Conservation (phyloP, 805 yeast genomes). For the Ogataea trehaloabstinens region DNA sequence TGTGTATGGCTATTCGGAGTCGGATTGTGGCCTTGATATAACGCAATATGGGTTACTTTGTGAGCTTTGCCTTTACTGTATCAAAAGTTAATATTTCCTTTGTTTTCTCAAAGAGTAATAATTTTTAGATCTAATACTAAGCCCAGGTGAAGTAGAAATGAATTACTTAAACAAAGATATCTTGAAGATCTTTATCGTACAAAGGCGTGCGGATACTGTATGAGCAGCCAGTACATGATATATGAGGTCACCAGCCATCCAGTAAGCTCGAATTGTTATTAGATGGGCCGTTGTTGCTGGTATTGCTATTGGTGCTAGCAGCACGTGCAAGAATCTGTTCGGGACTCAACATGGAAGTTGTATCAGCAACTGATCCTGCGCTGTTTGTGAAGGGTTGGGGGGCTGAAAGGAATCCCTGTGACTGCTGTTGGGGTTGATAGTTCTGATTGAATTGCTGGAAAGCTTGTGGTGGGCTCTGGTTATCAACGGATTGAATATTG, state of each 20-base stretch:
- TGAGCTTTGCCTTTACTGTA: no score
- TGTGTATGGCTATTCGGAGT: no score
- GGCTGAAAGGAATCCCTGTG: slow-evolving; percentile 7
- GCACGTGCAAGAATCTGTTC: slow-evolving; percentile 35
- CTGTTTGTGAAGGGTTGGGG: slow-evolving; percentile 10
- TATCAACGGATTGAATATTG: slow-evolving; percentile 1
- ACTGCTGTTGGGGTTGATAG: slow-evolving; percentile 8
- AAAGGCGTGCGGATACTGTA: no score
- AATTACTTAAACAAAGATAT: no score
- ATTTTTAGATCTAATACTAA: no score
- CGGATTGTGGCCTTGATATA: no score
- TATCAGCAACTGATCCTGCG: slow-evolving; percentile 5
- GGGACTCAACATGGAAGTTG: slow-evolving; percentile 27
- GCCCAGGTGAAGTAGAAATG: no score
- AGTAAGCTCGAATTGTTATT: slow-evolving; percentile 8
- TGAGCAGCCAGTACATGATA: no score
- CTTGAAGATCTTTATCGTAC: no score
- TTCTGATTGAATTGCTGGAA: not conserved
- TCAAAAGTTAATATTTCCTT: no score
- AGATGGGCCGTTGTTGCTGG: slow-evolving; percentile 6
- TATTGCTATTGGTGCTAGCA: slow-evolving; percentile 11
- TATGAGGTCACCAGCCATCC: slow-evolving; percentile 23
- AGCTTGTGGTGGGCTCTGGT: not conserved
- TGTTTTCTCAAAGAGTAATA: no score
- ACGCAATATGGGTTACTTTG: no score